Evolutionary conservation across 75 land plant species (phyloP), one percentile per base, ranked within the genome.

Genomic region (Picea sitchensis): DNA sequence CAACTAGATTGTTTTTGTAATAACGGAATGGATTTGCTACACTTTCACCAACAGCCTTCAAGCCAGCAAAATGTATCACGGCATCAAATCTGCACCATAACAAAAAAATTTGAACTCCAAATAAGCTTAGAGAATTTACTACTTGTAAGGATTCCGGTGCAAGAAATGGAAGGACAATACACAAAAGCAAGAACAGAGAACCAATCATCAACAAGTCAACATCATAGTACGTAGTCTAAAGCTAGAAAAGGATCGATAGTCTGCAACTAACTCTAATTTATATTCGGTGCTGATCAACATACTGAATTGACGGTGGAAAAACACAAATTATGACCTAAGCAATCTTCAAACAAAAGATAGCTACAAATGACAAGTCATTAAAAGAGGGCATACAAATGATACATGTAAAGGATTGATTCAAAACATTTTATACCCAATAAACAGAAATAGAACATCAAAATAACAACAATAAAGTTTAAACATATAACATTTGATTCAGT

Each of bases 31-130:
- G 99, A 75, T 90, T 77, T 20, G 80, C 90, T 65, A 96, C 98
- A 87, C 99, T 96, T 84, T 96, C 98, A 1, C 94, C 99, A 65
- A 96, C 98, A 79, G 99, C 99, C 77, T 96, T 96, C 38, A 95
- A 81, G 5, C 95, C 99, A 77, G 95, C 99, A 88, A 96, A 96
- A 83, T 96, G 99, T 65, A 96, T 94, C 34, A 96, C 99, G 76
- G 94, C 99, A 86, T 92, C 98, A 85, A 91, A 96, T 63, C 98
- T 96, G 82, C 80, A 85, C 31, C 41, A 56, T 14, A 26, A 32
- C 7, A 76, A 47, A 58, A 15, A 0, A 51, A 23, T 26, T n/a
- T 18, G 47, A 44, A 67, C 30, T 26, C 8, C 72, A 68, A 79
- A 44, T 79, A 69, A 14, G 51, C 0, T 41, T 4, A 41, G 31